These are phyloP conservation scores for Aspergillus indologenus DNA, from an alignment of 495 filamentous ascomycete species.

Conservation along the genomic window DNA sequence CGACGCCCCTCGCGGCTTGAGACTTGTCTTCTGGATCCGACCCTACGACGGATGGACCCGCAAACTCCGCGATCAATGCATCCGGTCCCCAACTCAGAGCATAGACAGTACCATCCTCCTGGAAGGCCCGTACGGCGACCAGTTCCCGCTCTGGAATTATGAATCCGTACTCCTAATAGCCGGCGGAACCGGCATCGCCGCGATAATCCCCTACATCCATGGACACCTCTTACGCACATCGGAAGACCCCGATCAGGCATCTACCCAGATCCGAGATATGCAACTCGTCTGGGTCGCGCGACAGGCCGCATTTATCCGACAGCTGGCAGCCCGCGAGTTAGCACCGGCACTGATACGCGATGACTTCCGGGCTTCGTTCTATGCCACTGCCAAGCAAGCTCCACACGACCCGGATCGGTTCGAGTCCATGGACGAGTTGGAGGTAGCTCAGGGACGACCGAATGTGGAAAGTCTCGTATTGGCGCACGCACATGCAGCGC, in stretches of 20 bases:
- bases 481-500: slow-evolving; percentile 28
- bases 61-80: slow-evolving; percentile 39
- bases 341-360: slow-evolving; percentile 24
- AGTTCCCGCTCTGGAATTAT: slow-evolving; percentile 45
- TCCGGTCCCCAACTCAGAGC: slow-evolving; percentile 18
- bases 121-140: slow-evolving; percentile 59
- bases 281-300: slow-evolving; percentile 43
- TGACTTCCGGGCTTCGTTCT: slow-evolving; percentile 40
- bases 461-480: slow-evolving; percentile 34
- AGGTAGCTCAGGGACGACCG: slow-evolving; percentile 32
- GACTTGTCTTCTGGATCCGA: slow-evolving; percentile 44
- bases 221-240: slow-evolving; percentile 30
- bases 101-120: slow-evolving; percentile 38
- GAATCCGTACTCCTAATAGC: slow-evolving; percentile 55
- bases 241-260: slow-evolving; percentile 1
- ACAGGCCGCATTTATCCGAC: slow-evolving; percentile 33
- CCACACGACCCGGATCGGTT: background rate
- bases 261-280: slow-evolving; percentile 26
- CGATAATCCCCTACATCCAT: slow-evolving; percentile 50
- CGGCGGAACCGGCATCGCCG: slow-evolving; percentile 59
- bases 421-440: slow-evolving; percentile 6
- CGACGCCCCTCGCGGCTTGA: slow-evolving; percentile 6
- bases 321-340: slow-evolving; percentile 32
- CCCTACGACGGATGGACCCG: slow-evolving; percentile 51
- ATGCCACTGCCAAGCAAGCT: slow-evolving; percentile 17